Evolutionary conservation across 225 moss, liverwort and hornwort species (phyloP), one percentile per base, ranked within the genome.

Genomic region (Thuidium tamariscinum): DNA sequence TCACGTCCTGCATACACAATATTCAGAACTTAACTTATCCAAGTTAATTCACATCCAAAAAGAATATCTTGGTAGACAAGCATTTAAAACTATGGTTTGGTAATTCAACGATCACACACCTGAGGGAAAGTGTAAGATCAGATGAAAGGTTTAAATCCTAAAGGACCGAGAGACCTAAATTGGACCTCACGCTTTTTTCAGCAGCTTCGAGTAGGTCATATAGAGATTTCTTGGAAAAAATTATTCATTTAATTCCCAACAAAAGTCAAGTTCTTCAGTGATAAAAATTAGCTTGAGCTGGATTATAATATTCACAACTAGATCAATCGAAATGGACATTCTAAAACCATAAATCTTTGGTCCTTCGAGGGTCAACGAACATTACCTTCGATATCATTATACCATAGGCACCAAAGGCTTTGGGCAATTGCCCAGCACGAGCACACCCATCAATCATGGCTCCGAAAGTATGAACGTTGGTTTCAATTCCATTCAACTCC

Each of bases 391-490:
- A 92, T 46, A 99, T 90, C 98, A 99, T 95, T 71, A 97, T 99
- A 74, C 98, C 98, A 83, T 99, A 99, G 27, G 96, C 98, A 67
- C 98, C 98, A 92, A 99, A 99, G 13, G 98, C 97, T 91, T 99
- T 99, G 78, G 98, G 96, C 73, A 99, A 81, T 88, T 97, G 95
- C 69, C 98, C 97, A 89, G 94, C 96, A 68, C 92, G 95, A 83
- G 97, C 97, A 91, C 98, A 99, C 57, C 97, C 97, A 93, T 99
- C 97, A 90, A 99, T 99, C 93, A 99, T 94, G 52, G 98, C 96
- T 86, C 96, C 96, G 81, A 95, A 99, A 71, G 98, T 97, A 78
- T 94, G 92, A 70, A 92, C 93, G 64, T 91, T 97, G 81, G 97
- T 90, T 77, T 85, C 79, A 14, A 99, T 87, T 71, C 95, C 91